These are phyloP conservation scores for Clavaria fumosa DNA, from an alignment of 768 basidiomycete genomes.

Conservation along the genomic window DNA sequence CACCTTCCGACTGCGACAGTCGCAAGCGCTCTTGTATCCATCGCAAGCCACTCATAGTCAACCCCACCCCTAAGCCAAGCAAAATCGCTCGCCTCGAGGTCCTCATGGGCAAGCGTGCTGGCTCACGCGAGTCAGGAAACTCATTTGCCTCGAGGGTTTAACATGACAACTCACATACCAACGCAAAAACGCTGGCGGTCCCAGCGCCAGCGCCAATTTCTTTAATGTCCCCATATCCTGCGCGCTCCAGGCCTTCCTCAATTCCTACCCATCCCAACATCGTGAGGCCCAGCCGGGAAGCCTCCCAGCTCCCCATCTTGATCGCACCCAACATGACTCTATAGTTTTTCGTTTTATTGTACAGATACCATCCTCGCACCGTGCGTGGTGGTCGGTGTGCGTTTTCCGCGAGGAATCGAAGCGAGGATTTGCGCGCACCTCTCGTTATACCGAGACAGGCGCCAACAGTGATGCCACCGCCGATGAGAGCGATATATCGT, in stretches of 20 bases:
- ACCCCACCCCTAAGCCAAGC: constrained; percentile 46
- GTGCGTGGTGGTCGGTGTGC: constrained; percentile 77
- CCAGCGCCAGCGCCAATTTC: constrained; percentile 51
- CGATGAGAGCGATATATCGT: constrained; percentile 48
- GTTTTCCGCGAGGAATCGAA: constrained; percentile 86
- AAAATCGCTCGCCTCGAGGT: constrained; percentile 29
- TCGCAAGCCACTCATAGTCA: constrained; percentile 31
- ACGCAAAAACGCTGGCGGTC: constrained; percentile 42
- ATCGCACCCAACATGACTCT: constrained; percentile 59
- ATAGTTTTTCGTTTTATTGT: constrained; percentile 95
- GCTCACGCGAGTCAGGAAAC: too few relatives aligned
- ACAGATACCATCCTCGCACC: constrained; percentile 86
- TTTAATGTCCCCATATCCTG: constrained; percentile 26
- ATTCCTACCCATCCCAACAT: constrained; percentile 29
- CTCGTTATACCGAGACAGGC: constrained; percentile 59
- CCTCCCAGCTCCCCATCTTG: constrained; percentile 48
- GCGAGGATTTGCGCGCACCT: constrained; percentile 49
- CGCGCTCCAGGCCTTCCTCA: constrained; percentile 25
- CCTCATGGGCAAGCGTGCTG: too few relatives aligned
- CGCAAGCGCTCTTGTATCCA: constrained; percentile 20
- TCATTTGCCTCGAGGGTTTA: too few relatives aligned
- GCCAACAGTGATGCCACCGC: constrained; percentile 43
- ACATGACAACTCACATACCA: constrained; percentile 30
- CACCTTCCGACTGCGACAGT: constrained; percentile 9
- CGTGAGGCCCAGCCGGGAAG: constrained; percentile 27